phyloP scores from a whole-genome alignment of 2,329 filamentous ascomycete species.

The Pseudogymnoascus sp. region DNA sequence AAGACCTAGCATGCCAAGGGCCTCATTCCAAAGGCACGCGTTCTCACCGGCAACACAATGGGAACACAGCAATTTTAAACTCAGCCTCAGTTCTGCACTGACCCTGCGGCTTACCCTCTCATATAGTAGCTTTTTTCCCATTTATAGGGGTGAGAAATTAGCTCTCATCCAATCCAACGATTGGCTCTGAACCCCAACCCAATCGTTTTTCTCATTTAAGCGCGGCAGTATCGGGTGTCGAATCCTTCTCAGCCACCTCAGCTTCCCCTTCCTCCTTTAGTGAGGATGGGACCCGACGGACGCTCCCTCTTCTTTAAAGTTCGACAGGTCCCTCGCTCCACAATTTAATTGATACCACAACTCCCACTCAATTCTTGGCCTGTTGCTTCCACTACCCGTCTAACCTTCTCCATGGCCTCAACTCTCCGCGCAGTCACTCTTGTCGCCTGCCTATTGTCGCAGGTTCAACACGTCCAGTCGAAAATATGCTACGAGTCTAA shows the following conservation, averaged over 20 bases:
- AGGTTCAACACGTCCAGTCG: conserved; percentile 1
- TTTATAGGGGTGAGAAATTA: conserved; percentile 7
- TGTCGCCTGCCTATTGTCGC: background rate
- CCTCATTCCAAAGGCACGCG: background rate
- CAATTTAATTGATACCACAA: background rate
- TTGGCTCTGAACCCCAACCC: background rate
- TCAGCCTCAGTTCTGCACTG: background rate
- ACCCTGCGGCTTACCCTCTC: background rate
- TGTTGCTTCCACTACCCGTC: background rate
- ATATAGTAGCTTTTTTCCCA: background rate
- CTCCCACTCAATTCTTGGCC: background rate
- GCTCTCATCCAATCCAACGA: conserved; percentile 1
- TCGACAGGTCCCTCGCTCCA: conserved; percentile 6
- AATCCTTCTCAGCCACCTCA: background rate
- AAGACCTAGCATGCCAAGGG: too few species aligned
- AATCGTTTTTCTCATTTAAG: background rate
- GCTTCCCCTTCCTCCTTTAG: background rate
- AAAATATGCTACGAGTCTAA: background rate
- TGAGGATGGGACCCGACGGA: background rate
- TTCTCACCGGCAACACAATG: background rate
- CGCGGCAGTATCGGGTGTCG: background rate
- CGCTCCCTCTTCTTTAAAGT: background rate
- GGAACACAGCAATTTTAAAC: background rate
- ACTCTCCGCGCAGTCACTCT: background rate
- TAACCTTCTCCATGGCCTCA: background rate